Base-by-base conservation (phyloP, 164 flowering plant species). In the Magnolia changhungtana region DNA sequence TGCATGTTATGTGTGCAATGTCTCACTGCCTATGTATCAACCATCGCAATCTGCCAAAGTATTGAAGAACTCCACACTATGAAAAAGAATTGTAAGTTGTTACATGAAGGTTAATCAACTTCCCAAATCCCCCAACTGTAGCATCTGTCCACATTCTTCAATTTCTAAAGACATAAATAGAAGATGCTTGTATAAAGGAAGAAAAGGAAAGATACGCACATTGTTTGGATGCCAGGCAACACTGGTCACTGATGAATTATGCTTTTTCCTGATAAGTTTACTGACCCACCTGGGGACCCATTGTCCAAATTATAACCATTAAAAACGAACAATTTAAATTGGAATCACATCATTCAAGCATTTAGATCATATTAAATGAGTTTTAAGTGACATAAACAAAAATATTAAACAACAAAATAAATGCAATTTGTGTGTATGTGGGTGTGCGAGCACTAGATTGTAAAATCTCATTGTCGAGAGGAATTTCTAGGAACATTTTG, bases 221-320 rank as follows among this genome's bases (percentile, higher is more conserved):
- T 96, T 96, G 80, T 96, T 90, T 20, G 99, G 99, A 90, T 96
- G 99, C 99, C 99, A 96, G 59, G 99, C 97, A 83, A 96, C 97
- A 88, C 91, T 84, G 19, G 98, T 96, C 75, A 96, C 99, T 66
- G 99, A 96, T 73, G 99, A 96, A 78, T 89, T 86, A 80, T 96
- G 99, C 77, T 82, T 88, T 81, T 94, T 96, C 84, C 98, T 82
- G 67, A 96, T 91, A 78, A 96, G 91, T 85, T 96, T 96, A 82
- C 99, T 96, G 74, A 94, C 98, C 99, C 99, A 96, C 99, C 99
- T 96, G 89, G 76, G 67, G 68, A 55, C n/a, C 52, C 55, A 78
- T 27, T 63, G 69, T 13, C 20, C 63, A 75, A 19, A 64, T 64
- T 5, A 74, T 18, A 70, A 67, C 20, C 50, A 69, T 80, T 72